A percentile compares a stretch with the other conserved stretches of the same genome.
These are phyloP conservation scores for Voacanga thouarsii DNA, from an alignment of 257 asterid genomes.

Conservation along the genomic window DNA sequence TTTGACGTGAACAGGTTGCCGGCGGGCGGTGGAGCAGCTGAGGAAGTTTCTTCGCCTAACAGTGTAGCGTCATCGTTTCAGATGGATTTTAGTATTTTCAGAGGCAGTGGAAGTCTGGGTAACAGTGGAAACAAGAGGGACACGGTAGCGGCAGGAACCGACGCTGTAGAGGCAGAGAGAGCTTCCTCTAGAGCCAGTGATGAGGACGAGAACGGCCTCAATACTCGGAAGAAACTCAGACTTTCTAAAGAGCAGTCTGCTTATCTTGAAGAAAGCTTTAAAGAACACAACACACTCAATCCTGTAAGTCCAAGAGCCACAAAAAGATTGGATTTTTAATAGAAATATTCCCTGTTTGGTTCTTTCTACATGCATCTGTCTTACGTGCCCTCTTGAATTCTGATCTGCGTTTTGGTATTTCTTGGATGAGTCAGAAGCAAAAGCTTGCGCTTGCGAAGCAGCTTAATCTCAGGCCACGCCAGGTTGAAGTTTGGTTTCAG, in stretches of 20 bases:
- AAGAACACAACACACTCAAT: conserved; percentile 72
- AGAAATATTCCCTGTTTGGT: not conserved
- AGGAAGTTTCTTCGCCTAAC: conserved; percentile 65
- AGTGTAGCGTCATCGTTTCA: conserved; percentile 57
- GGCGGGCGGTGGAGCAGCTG: conserved; percentile 33
- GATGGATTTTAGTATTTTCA: conserved; percentile 42
- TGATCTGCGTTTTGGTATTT: not conserved
- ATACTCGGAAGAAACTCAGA: conserved; percentile 65
- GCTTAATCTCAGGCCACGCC: conserved; percentile 79
- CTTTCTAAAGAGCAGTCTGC: conserved; percentile 82
- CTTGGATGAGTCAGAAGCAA: conserved; percentile 50
- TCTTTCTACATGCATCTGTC: not conserved
- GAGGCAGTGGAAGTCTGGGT: conserved; percentile 22
- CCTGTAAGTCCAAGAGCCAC: conserved; percentile 47
- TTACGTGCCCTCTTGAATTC: not conserved
- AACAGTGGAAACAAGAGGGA: conserved; percentile 29
- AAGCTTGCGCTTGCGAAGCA: conserved; percentile 78
- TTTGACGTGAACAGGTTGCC: conserved; percentile 51
- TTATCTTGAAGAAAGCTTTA: conserved; percentile 80
- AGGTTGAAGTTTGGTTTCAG: conserved; percentile 95
- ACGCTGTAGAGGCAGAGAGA: conserved; percentile 47
- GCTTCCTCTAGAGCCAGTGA: conserved; percentile 53
- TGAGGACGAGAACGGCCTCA: conserved; percentile 65
- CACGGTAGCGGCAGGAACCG: conserved; percentile 33
- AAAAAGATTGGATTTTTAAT: not conserved